Evolutionary conservation across 768 basidiomycete genomes (phyloP), one percentile per base, ranked within the genome.

Genomic region (Russula sp.): DNA sequence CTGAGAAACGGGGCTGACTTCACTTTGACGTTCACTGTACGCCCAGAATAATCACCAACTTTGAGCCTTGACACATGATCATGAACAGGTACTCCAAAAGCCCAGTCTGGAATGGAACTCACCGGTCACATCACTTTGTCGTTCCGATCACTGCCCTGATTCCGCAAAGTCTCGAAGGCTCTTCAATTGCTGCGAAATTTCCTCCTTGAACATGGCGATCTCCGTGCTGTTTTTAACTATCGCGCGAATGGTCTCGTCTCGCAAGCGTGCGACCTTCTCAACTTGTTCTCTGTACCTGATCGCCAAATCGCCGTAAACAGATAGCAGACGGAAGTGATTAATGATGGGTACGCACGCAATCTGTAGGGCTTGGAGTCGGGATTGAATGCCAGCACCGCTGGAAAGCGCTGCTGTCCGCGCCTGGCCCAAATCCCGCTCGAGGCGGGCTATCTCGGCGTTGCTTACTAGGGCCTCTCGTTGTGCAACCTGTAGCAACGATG

Each of bases 191-290:
- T 82, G 81, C 49, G 89, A 88, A 14, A 91, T 84, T 63, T 88
- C 87, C 59, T 87, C 83, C 75, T 91, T 91, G 79, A 92, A 92
- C 70, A 84, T 80, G 18, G 85, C 88, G 40, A 92, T 89, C 66
- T 92, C 91, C 66, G 88, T 89, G 70, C 88, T 88, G 73, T 87
- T 91, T 79, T 91, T 92, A 63, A 89, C 83, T 64, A 93, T 90
- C 20, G 87, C 87, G 0, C 89, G 84, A 51, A 90, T 82, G 0
- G 89, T 91, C 69, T 91, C 90, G 60, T 93, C 90, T 68, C 84
- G 87, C 32, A 92, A 72, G 55, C 89, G 82, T 53, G 82, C 80
- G 24, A 89, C 84, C 70, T 88, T 89, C 65, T 89, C 89, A 14
- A 89, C 75, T 70, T 92, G 90, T 71, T 92, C 90, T 67, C 84